phyloP scores from a whole-genome alignment of 164 flowering plant species.

The Vitis rotundifolia region DNA sequence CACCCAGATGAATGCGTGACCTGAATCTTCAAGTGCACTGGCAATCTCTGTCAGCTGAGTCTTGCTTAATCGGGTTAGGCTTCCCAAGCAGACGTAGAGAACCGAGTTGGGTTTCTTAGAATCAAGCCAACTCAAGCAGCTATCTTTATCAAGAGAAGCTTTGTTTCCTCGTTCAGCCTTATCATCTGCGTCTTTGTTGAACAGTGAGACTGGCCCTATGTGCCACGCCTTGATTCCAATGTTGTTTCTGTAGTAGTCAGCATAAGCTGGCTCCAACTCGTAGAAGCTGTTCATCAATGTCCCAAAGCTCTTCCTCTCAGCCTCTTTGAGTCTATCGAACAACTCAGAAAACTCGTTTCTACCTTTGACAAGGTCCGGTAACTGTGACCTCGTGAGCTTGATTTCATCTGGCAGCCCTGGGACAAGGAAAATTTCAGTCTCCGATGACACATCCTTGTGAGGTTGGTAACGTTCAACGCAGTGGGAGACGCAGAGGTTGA shows the following conservation, averaged over 20 bases:
- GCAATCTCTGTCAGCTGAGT: conserved; percentile 10
- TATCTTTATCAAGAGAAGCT: not conserved
- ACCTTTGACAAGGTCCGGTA: conserved; percentile 21
- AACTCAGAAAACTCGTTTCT: conserved; percentile 12
- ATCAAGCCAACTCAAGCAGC: conserved; percentile 25
- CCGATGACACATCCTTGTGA: conserved; percentile 18
- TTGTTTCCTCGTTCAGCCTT: conserved; percentile 15
- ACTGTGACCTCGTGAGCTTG: conserved; percentile 23
- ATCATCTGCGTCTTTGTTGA: conserved; percentile 6
- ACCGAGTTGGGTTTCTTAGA: conserved; percentile 14
- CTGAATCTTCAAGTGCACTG: conserved; percentile 16
- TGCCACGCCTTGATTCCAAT: conserved; percentile 19
- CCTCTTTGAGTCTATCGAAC: conserved; percentile 14
- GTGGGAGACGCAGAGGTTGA: conserved; percentile 9
- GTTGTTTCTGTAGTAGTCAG: conserved; percentile 14
- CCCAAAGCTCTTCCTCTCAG: conserved; percentile 33
- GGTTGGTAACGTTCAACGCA: conserved; percentile 18
- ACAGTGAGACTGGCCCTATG: conserved; percentile 30
- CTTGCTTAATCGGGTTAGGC: conserved; percentile 12
- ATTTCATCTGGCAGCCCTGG: conserved; percentile 29
- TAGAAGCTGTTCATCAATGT: conserved; percentile 27
- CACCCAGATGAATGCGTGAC: conserved; percentile 11
- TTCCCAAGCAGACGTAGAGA: conserved; percentile 17
- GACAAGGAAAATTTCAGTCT: conserved; percentile 21
- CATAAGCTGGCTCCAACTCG: conserved; percentile 30